A percentile compares a stretch with the other conserved stretches of the same genome.
These are phyloP conservation scores for Syncephalastrum contaminatum DNA, from an alignment of 371 early-diverging fungal genomes.

Conservation along the genomic window DNA sequence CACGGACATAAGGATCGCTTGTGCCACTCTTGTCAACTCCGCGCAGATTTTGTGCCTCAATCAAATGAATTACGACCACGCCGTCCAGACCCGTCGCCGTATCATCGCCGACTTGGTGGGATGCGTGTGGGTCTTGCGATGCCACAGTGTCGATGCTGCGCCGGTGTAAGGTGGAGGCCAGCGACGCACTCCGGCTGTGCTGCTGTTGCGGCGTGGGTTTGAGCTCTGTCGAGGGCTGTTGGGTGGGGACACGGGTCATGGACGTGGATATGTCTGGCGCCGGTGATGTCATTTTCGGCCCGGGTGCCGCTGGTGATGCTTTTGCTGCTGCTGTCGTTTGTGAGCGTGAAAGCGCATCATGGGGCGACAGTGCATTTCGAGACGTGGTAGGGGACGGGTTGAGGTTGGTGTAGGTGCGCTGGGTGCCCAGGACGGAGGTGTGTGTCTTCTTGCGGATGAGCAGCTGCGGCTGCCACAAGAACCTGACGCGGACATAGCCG, in stretches of 20 bases:
- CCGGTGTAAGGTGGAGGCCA: not conserved
- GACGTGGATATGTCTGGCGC: not conserved
- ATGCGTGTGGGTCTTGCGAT: slow-evolving; percentile 7
- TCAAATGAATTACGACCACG: slow-evolving; percentile 43
- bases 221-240: no score
- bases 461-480: slow-evolving; percentile 49
- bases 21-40: slow-evolving; percentile 65
- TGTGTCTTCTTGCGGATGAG: slow-evolving; percentile 33
- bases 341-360: no score
- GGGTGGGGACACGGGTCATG: no score
- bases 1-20: slow-evolving; percentile 61
- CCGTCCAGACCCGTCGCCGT: slow-evolving; percentile 34
- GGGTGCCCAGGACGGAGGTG: slow-evolving; percentile 29
- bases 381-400: slow-evolving; percentile 2
- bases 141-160: slow-evolving; percentile 24
- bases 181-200: no score
- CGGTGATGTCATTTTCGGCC: not conserved
- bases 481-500: slow-evolving; percentile 33
- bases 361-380: no score
- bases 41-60: slow-evolving; percentile 60
- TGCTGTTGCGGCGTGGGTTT: no score
- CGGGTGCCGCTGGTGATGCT: no score
- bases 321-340: no score
- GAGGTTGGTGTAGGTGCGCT: slow-evolving; percentile 11
- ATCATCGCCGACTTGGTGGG: slow-evolving; percentile 11